phyloP scores from a whole-genome alignment of 768 basidiomycete species.

The Strobilomyces confusus region DNA sequence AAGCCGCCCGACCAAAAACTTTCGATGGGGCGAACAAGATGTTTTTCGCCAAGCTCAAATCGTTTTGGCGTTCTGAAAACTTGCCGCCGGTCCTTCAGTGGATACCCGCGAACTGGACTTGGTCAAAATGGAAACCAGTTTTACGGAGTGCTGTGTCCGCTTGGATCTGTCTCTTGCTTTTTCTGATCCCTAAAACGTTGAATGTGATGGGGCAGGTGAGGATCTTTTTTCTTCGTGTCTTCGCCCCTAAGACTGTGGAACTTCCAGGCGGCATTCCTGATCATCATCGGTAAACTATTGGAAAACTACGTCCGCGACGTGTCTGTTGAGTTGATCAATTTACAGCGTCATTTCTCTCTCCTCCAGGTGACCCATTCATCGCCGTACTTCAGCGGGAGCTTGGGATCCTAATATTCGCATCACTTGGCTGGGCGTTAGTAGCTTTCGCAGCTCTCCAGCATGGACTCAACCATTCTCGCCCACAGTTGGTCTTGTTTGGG shows the following conservation, averaged over 20 bases:
- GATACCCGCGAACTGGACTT: slow-evolving; percentile 55
- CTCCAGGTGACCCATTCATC: slow-evolving; percentile 67
- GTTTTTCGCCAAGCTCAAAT: not conserved
- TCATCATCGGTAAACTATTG: slow-evolving; percentile 50
- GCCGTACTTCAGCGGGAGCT: slow-evolving; percentile 63
- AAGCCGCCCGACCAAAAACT: not conserved
- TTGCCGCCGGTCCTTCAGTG: slow-evolving; percentile 42
- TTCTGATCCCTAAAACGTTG: slow-evolving; percentile 51
- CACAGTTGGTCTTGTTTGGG: slow-evolving; percentile 65
- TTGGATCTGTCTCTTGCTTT: slow-evolving; percentile 57
- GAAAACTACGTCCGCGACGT: not conserved
- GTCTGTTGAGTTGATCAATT: not conserved
- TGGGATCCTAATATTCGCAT: slow-evolving; percentile 46
- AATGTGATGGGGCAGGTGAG: slow-evolving; percentile 54
- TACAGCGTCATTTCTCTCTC: slow-evolving; percentile 59
- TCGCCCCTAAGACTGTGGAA: not conserved
- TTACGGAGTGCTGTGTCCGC: slow-evolving; percentile 59
- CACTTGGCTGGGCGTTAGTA: slow-evolving; percentile 60
- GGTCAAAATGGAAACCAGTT: slow-evolving; percentile 58
- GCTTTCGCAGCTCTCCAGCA: not conserved
- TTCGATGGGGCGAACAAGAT: not conserved
- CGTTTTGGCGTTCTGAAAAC: not conserved
- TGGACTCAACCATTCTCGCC: not conserved
- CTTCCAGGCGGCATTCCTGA: slow-evolving; percentile 56
- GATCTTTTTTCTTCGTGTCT: not conserved